Evolutionary conservation across 2,329 filamentous ascomycete species (phyloP).

Genomic region (Fusarium burgessii): DNA sequence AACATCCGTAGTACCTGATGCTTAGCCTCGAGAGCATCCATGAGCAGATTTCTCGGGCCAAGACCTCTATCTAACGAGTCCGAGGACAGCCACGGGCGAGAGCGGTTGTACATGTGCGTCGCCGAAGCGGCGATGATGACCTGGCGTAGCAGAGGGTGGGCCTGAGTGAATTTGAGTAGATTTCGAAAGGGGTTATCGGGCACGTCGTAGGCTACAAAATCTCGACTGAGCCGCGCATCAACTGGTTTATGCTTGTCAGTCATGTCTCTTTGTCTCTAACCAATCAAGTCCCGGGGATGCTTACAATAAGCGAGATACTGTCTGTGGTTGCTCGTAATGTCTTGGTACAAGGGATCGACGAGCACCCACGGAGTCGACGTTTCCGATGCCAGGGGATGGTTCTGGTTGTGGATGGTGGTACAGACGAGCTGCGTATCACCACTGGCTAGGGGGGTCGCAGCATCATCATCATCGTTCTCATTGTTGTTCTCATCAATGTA

Average conservation of each 20-base stretch:
- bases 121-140: conserved; percentile 63
- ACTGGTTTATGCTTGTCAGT: conserved; percentile 50
- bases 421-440: conserved; percentile 48
- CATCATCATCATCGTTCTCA: conserved; percentile 20
- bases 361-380: conserved; percentile 54
- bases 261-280: conserved; percentile 32
- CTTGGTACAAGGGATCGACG: conserved; percentile 62
- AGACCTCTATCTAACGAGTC: conserved; percentile 43
- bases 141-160: conserved; percentile 58
- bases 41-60: conserved; percentile 49
- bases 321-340: conserved; percentile 62
- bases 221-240: conserved; percentile 63
- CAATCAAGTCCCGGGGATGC: conserved; percentile 30
- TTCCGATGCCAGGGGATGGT: conserved; percentile 34
- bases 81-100: conserved; percentile 50
- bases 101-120: conserved; percentile 60
- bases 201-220: conserved; percentile 62
- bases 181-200: conserved; percentile 61
- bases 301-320: conserved; percentile 58
- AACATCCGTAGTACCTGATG: conserved; percentile 59
- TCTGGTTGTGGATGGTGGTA: conserved; percentile 36
- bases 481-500: conserved; percentile 6
- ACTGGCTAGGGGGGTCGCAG: conserved; percentile 29
- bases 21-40: conserved; percentile 61
- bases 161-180: conserved; percentile 57